Percentiles rank a stretch among this genome's conserved stretches.
Conservation (phyloP, 306 rosid genomes). For the Dalbergia cultrata region DNA sequence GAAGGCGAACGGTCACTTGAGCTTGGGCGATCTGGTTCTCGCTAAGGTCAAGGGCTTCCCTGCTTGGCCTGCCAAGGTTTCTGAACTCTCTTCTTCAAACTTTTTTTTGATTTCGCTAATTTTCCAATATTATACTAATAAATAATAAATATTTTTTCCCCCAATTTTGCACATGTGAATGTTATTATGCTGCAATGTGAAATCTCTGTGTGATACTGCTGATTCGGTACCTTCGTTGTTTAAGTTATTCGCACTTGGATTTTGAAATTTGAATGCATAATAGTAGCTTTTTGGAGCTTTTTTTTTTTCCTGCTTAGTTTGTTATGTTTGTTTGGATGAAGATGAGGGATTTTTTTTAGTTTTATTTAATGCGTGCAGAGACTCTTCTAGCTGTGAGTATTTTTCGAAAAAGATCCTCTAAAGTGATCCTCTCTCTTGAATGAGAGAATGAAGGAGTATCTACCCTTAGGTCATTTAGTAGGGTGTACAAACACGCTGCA, state of each 20-base stretch:
- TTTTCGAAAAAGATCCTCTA: too few species aligned
- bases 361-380: neutral
- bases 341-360: conserved; percentile 21
- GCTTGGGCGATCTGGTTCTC: conserved; percentile 96
- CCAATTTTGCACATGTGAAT: neutral
- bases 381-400: neutral
- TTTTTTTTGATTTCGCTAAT: neutral
- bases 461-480: too few species aligned
- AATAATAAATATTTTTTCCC: neutral
- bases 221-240: conserved; percentile 7
- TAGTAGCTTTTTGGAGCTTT: neutral
- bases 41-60: conserved; percentile 99
- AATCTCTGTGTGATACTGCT: conserved; percentile 5
- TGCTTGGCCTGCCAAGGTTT: conserved; percentile 97
- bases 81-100: conserved; percentile 14
- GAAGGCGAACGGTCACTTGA: conserved; percentile 71
- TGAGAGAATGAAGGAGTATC: too few species aligned
- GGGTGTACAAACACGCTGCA: too few species aligned
- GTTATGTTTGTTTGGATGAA: conserved; percentile 3
- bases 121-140: neutral
- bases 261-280: conserved; percentile 11
- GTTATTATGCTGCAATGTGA: neutral
- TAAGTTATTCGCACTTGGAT: conserved; percentile 1
- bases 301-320: neutral
- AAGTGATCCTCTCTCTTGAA: too few species aligned